Base-by-base conservation (phyloP, 768 basidiomycete species). In the Calocybe gangraenosa region DNA sequence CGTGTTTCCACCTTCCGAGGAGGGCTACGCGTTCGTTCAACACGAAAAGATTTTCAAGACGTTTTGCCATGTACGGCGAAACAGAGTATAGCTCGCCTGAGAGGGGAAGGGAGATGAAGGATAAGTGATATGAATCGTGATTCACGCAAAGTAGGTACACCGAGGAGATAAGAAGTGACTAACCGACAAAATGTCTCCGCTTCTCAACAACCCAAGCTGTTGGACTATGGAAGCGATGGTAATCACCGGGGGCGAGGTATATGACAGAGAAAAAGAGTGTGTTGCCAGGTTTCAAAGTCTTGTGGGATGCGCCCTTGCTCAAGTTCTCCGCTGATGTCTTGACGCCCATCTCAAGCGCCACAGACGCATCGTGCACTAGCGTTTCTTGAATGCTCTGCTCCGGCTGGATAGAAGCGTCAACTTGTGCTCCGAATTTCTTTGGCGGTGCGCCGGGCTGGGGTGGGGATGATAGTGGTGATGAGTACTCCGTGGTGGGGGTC, bases 11-110 rank as follows among this genome's bases (percentile, higher is more conserved):
- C 44, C 91, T 70, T 5, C 96, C 96, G 22, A 98, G 80, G 17
- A 99, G 74, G 1, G 94, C 92, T 7, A 98, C 95, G 18, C 96
- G 84, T 68, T 99, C 96, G 60, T 99, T 98, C n/a, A 99, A 75
- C 7, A 99, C 93, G 53, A 99, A 99, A 14, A 98, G 67, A 60
- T 96, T 92, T 60, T 88, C 81, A 7, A 96, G 71, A 8, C 93
- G 82, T 61, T 88, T 88, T 8, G 89, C 94, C 74, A 98, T 90
- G 68, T 85, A 98, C 0, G 96, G 96, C 3, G 92, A 92, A 18
- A 99, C 96, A 8, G 88, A 92, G 68, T 96, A 98, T 4, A 99
- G 71, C 60, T 98, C 95, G 42, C 90, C 89, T 89, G 55, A n/a
- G n/a, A n/a, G n/a, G n/a, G n/a, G n/a, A n/a, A n/a, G n/a, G n/a